Base-by-base conservation (phyloP, 345 rosid species). In the Camelina sativa region DNA sequence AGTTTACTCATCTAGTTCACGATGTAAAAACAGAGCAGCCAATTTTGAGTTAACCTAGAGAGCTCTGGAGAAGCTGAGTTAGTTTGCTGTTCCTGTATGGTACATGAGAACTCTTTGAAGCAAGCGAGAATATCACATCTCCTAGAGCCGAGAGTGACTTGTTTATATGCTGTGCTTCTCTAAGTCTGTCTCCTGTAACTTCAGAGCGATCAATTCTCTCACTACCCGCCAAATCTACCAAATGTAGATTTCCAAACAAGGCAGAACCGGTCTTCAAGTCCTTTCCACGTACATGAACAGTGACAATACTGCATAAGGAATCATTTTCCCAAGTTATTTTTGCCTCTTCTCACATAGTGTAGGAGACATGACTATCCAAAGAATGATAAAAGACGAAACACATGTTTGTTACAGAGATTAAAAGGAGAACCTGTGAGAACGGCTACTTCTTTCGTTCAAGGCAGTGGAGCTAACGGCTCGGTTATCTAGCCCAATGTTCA, bases 71-170 rank as follows among this genome's bases (percentile, higher is more conserved):
- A 35, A 95, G 91, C 64, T 87, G 99, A 1, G 97, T 95, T 70
- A 95, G 96, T 73, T 95, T 95, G 97, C 99, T 95, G 82, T 95
- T 95, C 53, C 97, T 76, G 79, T 94, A 94, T 22, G 98, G 98
- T 68, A 94, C 76, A 81, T 94, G 90, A 73, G 97, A 82, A 47
- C 82, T 92, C 85, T 84, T 95, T 60, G 87, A 93, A 20, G 99
- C 93, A 83, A 95, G 85, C 62, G 99, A 93, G 40, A 92, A 80
- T 72, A 95, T 88, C 25, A 92, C 97, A 84, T 95, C 99, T 84
- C 93, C 98, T 17, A 94, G 82, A 81, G 96, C 85, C 73, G 97
- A 94, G 54, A 94, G 95, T 22, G 98, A 91, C 80, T 91, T 92
- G 69, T 94, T 94, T 66, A 94, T 94, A 73, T 86, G 85, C 66